Evolutionary conservation across 805 yeast genomes (phyloP).

Genomic region (Hanseniaspora valbyensis): DNA sequence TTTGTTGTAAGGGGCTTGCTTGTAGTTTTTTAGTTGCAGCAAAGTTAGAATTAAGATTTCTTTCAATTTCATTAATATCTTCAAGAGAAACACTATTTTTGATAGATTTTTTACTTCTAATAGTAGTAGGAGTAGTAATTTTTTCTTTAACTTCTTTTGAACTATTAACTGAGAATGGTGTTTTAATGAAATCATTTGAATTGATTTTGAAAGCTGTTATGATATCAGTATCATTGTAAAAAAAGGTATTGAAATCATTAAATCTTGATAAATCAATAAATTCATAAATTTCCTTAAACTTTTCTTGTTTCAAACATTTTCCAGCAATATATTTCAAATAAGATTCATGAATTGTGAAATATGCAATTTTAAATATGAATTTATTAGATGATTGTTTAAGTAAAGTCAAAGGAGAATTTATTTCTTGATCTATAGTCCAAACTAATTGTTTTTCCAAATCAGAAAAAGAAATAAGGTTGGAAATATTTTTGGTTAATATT

Average conservation of each 20-base stretch:
- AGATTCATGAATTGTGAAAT: conserved; percentile 1
- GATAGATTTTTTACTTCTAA: not conserved
- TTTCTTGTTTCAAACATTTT: not conserved
- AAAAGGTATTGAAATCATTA: not conserved
- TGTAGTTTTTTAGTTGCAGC: not conserved
- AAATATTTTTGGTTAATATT: conserved; percentile 1
- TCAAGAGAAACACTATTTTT: not conserved
- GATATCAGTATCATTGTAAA: not conserved
- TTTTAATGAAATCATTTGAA: not conserved
- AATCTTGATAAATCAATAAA: conserved; percentile 2
- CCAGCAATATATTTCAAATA: not conserved
- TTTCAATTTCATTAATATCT: not conserved
- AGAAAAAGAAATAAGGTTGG: not conserved
- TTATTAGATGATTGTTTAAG: not conserved
- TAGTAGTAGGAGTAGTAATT: not conserved
- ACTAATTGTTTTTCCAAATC: not conserved
- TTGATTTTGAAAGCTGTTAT: not conserved
- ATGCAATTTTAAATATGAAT: conserved; percentile 5
- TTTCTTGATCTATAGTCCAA: conserved; percentile 3
- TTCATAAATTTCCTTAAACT: conserved; percentile 9
- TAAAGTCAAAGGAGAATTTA: not conserved
- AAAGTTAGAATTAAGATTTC: not conserved
- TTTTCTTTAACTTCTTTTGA: not conserved
- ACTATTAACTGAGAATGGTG: not conserved
- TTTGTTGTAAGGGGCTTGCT: not conserved